These are phyloP conservation scores for Mortierella sp. DNA, from an alignment of 371 early-diverging fungal genomes.

Conservation along the genomic window DNA sequence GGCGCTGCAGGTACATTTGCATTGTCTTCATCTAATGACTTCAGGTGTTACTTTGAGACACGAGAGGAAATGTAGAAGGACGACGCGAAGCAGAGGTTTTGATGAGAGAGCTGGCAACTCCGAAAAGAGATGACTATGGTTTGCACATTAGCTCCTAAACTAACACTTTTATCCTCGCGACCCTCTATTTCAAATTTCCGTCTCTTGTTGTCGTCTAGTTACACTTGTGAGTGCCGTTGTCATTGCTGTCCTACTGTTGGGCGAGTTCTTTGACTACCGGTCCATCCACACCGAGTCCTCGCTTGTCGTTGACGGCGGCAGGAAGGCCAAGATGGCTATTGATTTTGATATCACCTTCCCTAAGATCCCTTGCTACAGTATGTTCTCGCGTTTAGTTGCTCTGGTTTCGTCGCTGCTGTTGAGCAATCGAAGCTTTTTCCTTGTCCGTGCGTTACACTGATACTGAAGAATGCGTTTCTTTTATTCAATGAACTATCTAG, in stretches of 20 bases:
- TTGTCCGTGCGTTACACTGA: slow-evolving; percentile 7
- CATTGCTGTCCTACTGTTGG: slow-evolving; percentile 81
- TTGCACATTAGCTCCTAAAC: neutral
- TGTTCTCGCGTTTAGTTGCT: neutral
- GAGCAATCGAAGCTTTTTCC: neutral
- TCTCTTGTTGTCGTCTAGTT: slow-evolving; percentile 64
- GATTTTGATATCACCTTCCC: slow-evolving; percentile 94
- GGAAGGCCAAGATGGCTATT: slow-evolving; percentile 92
- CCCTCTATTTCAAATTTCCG: neutral
- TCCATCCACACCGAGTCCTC: slow-evolving; percentile 78
- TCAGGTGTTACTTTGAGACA: neutral
- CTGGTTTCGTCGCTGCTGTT: neutral
- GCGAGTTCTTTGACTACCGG: slow-evolving; percentile 88
- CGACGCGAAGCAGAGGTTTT: neutral
- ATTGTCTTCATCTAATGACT: neutral
- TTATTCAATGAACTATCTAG: slow-evolving; percentile 49
- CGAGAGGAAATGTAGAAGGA: neutral
- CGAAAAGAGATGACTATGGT: neutral
- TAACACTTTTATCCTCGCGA: neutral
- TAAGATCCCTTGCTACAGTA: slow-evolving; percentile 91
- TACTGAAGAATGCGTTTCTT: neutral
- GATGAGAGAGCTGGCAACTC: neutral
- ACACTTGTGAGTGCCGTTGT: slow-evolving; percentile 84
- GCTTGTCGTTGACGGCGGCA: slow-evolving; percentile 86
- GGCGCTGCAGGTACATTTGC: slow-evolving; percentile 82